Percentiles rank a stretch among this genome's conserved stretches.
Conservation (phyloP, 306 rosid species). For the Vigna unguiculata region DNA sequence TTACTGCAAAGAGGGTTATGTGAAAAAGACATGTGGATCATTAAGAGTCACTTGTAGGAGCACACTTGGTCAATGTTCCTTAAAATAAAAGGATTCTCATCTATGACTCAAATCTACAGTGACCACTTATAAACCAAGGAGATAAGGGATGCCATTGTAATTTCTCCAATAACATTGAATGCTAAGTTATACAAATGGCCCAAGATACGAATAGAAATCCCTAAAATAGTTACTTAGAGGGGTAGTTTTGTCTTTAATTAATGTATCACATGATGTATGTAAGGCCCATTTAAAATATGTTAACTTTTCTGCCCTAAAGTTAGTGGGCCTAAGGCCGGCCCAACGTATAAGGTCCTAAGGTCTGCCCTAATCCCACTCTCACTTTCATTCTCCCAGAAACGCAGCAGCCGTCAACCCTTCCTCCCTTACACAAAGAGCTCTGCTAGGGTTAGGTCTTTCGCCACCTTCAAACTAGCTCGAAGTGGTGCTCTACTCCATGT, state of each 20-base stretch:
- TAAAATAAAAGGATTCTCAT: not conserved
- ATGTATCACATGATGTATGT: not conserved
- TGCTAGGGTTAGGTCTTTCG: too few relatives aligned
- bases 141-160: constrained; percentile 14
- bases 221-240: not conserved
- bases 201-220: not conserved
- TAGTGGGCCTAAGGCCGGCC: too few relatives aligned
- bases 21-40: not conserved
- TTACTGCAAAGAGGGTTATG: constrained; percentile 10
- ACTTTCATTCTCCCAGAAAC: too few relatives aligned
- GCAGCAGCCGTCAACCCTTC: too few relatives aligned
- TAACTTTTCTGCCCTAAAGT: too few relatives aligned
- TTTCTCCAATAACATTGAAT: constrained; percentile 5
- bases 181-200: not conserved
- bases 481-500: too few relatives aligned
- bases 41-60: constrained; percentile 20
- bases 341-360: too few relatives aligned
- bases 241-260: not conserved
- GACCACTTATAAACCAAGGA: not conserved
- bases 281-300: too few relatives aligned
- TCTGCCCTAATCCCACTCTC: too few relatives aligned
- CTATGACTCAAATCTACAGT: constrained; percentile 15
- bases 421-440: too few relatives aligned
- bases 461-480: too few relatives aligned
- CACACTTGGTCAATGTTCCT: constrained; percentile 6